Evolutionary conservation across 2,329 filamentous ascomycete genomes (phyloP).

Genomic region (Colletotrichum zoysiae): DNA sequence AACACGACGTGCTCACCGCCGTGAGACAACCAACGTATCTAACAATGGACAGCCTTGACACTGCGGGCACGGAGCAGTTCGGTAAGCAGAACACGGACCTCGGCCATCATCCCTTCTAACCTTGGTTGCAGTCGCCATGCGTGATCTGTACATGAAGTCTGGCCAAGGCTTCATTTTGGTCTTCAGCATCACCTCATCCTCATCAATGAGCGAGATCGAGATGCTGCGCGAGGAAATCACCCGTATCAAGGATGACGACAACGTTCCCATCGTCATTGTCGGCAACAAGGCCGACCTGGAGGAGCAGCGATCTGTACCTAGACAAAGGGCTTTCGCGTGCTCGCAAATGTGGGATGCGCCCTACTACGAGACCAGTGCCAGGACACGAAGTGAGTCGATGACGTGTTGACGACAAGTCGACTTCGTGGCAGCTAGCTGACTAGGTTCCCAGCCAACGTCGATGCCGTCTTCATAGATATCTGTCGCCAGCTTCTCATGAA

Average conservation of each 20-base stretch:
- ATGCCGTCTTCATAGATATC: slow-evolving; percentile 89
- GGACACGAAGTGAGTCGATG: slow-evolving; percentile 72
- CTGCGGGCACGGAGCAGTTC: slow-evolving; percentile 92
- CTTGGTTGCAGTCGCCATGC: slow-evolving; percentile 67
- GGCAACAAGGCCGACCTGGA: slow-evolving; percentile 93
- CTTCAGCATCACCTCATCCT: slow-evolving; percentile 89
- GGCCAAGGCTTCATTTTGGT: slow-evolving; percentile 92
- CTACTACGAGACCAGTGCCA: slow-evolving; percentile 91
- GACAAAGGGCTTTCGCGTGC: slow-evolving; percentile 83
- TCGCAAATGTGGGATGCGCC: slow-evolving; percentile 91
- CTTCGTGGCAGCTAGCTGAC: slow-evolving; percentile 44
- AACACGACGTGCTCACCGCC: neutral
- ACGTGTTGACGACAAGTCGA: neutral
- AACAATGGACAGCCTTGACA: slow-evolving; percentile 75
- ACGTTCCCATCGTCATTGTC: slow-evolving; percentile 88
- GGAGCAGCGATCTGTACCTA: slow-evolving; percentile 83
- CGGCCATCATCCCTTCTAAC: slow-evolving; percentile 21
- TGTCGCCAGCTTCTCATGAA: slow-evolving; percentile 86
- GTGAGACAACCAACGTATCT: slow-evolving; percentile 41
- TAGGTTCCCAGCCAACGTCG: slow-evolving; percentile 76
- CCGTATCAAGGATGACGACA: slow-evolving; percentile 89
- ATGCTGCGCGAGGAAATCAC: slow-evolving; percentile 90
- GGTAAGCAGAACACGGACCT: slow-evolving; percentile 68
- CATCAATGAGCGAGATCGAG: slow-evolving; percentile 84
- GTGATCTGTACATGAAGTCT: slow-evolving; percentile 93